A percentile compares a stretch with the other conserved stretches of the same genome.
Conservation (phyloP, 2,329 filamentous ascomycete species). For the Pseudogymnoascus sp. region DNA sequence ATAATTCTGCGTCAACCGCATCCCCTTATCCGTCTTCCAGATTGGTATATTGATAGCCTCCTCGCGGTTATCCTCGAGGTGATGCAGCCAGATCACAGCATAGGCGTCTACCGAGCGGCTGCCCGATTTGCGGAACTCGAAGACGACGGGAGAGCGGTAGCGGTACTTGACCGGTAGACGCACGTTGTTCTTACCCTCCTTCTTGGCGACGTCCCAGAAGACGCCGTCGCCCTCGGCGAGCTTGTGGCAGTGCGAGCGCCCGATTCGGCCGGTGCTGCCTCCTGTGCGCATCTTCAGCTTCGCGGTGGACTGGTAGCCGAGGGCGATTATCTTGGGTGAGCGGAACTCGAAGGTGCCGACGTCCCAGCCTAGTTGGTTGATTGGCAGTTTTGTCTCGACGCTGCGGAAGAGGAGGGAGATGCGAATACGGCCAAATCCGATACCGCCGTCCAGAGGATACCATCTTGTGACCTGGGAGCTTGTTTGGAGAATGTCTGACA, state of each 20-base stretch:
- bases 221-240: constrained; percentile 51
- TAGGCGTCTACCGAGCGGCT: constrained; percentile 67
- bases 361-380: constrained; percentile 82
- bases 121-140: constrained; percentile 68
- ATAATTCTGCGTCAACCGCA: constrained; percentile 82
- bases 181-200: constrained; percentile 43
- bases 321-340: constrained; percentile 59
- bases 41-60: constrained; percentile 78
- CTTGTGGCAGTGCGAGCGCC: constrained; percentile 53
- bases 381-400: constrained; percentile 78
- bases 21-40: constrained; percentile 70
- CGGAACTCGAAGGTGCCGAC: constrained; percentile 89
- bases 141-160: constrained; percentile 81
- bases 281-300: constrained; percentile 81
- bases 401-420: constrained; percentile 87
- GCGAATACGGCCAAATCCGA: constrained; percentile 82
- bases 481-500: constrained; percentile 81
- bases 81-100: constrained; percentile 77
- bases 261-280: constrained; percentile 67
- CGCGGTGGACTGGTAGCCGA: constrained; percentile 51
- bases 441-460: constrained; percentile 94
- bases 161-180: constrained; percentile 83
- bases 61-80: constrained; percentile 73
- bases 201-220: constrained; percentile 48
- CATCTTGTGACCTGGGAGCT: constrained; percentile 75